Evolutionary conservation across 192 early-diverging fungal species (phyloP).

Genomic region (Linnemannia zychae): DNA sequence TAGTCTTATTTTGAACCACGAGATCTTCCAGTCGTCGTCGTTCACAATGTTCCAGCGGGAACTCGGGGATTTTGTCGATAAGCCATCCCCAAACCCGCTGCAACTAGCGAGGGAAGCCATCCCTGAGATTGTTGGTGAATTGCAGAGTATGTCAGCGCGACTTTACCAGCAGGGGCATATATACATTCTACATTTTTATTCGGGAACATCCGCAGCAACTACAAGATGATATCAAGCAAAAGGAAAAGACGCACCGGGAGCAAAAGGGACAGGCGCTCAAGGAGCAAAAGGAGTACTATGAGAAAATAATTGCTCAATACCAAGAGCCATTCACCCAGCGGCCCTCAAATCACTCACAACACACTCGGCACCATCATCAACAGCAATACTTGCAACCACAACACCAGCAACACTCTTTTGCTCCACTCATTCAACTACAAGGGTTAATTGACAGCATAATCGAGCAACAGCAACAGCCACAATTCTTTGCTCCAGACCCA

Average conservation of each 20-base stretch:
- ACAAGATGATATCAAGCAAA: not conserved
- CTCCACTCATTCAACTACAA: not conserved
- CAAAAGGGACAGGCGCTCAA: not conserved
- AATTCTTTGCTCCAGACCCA: not conserved
- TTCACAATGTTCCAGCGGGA: constrained; percentile 12
- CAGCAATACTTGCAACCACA: not conserved
- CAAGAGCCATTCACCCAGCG: not conserved
- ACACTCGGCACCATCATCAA: not conserved
- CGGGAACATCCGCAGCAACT: not conserved
- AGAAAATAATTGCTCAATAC: not conserved
- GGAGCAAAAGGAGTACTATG: not conserved
- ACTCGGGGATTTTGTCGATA: not conserved
- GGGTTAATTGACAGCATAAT: not conserved
- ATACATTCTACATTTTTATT: not conserved
- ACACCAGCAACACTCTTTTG: not conserved
- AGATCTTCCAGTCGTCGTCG: constrained; percentile 10
- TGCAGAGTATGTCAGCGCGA: not conserved
- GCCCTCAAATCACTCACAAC: not conserved
- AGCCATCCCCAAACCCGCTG: not conserved
- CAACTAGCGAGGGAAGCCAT: not conserved
- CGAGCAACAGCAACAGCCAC: not conserved
- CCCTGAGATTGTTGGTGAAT: not conserved
- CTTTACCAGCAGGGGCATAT: not conserved
- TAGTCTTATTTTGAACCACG: constrained; percentile 13
- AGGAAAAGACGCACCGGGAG: not conserved